A percentile compares a stretch with the other conserved stretches of the same genome.
Conservation (phyloP, 2,329 filamentous ascomycete species). For the Ceratocystis cubensis region DNA sequence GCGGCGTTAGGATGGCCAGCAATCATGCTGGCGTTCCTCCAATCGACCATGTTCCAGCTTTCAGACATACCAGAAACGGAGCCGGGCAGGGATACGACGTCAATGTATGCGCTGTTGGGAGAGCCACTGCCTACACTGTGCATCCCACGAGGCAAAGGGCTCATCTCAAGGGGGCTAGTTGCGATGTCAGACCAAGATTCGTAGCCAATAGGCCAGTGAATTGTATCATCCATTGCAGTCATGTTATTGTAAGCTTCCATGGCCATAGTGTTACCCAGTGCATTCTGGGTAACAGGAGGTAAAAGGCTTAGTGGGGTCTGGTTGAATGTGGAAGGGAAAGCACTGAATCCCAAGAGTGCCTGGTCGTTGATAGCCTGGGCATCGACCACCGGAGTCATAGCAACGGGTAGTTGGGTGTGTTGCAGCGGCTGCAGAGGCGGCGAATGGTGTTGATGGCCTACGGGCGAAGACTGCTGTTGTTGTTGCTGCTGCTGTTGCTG, state of each 20-base stretch:
- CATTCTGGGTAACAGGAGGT: slow-evolving; percentile 49
- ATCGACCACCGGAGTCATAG: slow-evolving; percentile 16
- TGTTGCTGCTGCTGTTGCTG: slow-evolving; percentile 35
- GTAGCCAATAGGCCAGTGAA: slow-evolving; percentile 52
- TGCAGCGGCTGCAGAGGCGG: slow-evolving; percentile 27
- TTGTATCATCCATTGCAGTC: slow-evolving; percentile 44
- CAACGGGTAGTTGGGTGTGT: slow-evolving; percentile 32
- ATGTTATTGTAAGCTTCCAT: slow-evolving; percentile 55
- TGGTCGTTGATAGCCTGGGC: slow-evolving; percentile 44
- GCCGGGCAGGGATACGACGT: slow-evolving; percentile 68
- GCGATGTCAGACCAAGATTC: slow-evolving; percentile 67
- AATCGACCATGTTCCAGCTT: slow-evolving; percentile 73
- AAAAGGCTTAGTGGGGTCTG: slow-evolving; percentile 48
- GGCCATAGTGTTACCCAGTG: slow-evolving; percentile 42
- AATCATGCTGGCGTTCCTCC: slow-evolving; percentile 29
- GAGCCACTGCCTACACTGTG: slow-evolving; percentile 36
- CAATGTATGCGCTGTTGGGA: slow-evolving; percentile 50
- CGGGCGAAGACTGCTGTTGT: slow-evolving; percentile 35
- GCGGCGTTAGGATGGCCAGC: slow-evolving; percentile 39
- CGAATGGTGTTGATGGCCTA: slow-evolving; percentile 31
- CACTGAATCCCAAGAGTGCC: slow-evolving; percentile 43
- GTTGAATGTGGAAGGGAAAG: slow-evolving; percentile 41
- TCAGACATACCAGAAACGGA: slow-evolving; percentile 47
- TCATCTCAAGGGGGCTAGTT: slow-evolving; percentile 46
- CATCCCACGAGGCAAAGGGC: slow-evolving; percentile 30